Base-by-base conservation (phyloP, 805 yeast species). In the Starmerella potacharoeniae region DNA sequence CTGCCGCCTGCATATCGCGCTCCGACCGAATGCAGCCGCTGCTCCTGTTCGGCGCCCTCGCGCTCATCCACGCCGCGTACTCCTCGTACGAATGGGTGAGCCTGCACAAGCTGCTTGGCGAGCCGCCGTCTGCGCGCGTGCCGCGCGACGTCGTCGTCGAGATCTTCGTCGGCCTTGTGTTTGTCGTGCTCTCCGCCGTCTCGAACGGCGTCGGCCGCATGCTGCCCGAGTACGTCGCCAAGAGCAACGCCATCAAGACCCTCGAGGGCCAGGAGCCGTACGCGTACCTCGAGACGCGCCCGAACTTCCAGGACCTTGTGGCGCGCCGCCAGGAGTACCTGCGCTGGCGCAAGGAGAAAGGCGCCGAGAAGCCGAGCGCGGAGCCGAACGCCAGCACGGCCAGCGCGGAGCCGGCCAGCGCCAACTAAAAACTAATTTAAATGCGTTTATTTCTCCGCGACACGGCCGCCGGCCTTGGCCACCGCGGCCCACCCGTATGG, bases 221-320 rank as follows among this genome's bases (percentile, higher is more conserved):
- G 60, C 72, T 72, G 52, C 79, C 79, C 8, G 75, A 82, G 29
- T 67, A 63, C n/a, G 71, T 74, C 70, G 71, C 68, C 55, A 70
- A 76, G 52, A 80, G 83, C 8, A 74, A 77, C 45, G 67, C 68
- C 16, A 74, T 75, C 49, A 67, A 72, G 31, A 81, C 82, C 58
- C 65, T 68, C 35, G 63, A 75, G 31, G 84, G 83, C n/a, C 64
- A 65, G 17, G 67, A 68, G 30, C 77, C 76, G 17, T 80, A 69
- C 61, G 78, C 75, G 49, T 65, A 68, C 11, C 67, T 79, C 43
- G 80, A 79, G 52, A 72, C 76, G 31, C 69, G 83, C 53, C 71
- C 78, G 4, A 75, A 72, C 6, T 83, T 79, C 61, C 68, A 81
- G 45, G 80, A 82, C 62, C 68, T 82, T 8, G 58, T 57, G 1